A percentile compares a stretch with the other conserved stretches of the same genome.
Conservation (phyloP, 1,284 basidiomycete species). For the Salmacisia buchloeana region DNA sequence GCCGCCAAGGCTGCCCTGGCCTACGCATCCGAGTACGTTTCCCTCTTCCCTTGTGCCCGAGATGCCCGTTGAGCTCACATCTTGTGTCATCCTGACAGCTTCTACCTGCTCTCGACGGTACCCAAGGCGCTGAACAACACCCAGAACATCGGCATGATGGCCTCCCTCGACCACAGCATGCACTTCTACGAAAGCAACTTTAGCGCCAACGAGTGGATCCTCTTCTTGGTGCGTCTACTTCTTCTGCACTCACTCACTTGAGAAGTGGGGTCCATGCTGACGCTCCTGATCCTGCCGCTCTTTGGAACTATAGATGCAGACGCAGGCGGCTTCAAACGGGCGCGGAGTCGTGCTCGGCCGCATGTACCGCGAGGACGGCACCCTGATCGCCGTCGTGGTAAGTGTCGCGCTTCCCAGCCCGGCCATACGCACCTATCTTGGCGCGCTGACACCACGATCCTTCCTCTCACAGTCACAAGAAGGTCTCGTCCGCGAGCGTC, state of each 20-base stretch:
- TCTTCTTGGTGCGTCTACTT: constrained; percentile 27
- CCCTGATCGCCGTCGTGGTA: constrained; percentile 38
- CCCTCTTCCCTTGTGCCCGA: too few relatives aligned
- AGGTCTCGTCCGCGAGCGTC: constrained; percentile 4
- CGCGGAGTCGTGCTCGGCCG: constrained; percentile 41
- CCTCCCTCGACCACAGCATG: constrained; percentile 47
- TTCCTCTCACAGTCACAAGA: constrained; percentile 7
- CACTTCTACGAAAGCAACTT: constrained; percentile 41
- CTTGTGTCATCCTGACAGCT: too few relatives aligned
- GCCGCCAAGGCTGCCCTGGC: constrained; percentile 44
- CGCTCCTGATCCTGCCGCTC: background rate
- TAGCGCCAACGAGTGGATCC: constrained; percentile 39
- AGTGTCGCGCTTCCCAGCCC: constrained; percentile 2
- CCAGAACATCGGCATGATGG: constrained; percentile 43
- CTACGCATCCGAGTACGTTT: constrained; percentile 30
- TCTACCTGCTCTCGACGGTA: constrained; percentile 40
- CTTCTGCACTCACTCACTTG: background rate
- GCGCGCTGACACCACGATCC: background rate
- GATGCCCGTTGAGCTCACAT: too few relatives aligned
- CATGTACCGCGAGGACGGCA: constrained; percentile 41
- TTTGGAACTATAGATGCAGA: constrained; percentile 33
- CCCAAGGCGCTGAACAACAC: constrained; percentile 34
- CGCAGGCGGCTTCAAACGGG: constrained; percentile 41
- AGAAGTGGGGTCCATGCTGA: background rate
- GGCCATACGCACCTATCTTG: background rate